Percentiles rank a stretch among this genome's conserved stretches.
Conservation (phyloP, 1,284 basidiomycete genomes). For the Cerrena zonata region DNA sequence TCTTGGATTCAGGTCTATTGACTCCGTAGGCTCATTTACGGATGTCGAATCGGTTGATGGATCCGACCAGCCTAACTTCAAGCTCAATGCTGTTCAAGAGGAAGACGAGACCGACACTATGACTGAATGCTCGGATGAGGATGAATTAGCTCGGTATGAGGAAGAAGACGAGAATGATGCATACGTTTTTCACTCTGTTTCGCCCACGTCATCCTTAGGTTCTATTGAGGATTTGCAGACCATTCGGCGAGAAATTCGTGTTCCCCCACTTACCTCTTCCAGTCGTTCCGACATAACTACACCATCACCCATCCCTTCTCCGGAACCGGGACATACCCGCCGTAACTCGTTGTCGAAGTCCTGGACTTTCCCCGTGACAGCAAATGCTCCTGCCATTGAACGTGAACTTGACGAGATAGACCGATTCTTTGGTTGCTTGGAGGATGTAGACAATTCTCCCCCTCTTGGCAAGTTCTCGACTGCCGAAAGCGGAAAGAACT, state of each 20-base stretch:
- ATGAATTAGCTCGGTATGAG: constrained; percentile 60
- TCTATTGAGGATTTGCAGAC: constrained; percentile 44
- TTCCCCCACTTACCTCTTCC: constrained; percentile 8
- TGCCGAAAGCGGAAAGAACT: constrained; percentile 50
- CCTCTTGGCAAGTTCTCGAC: constrained; percentile 30
- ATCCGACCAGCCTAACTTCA: constrained; percentile 33
- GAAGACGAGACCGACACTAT: constrained; percentile 44
- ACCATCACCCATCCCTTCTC: constrained; percentile 30
- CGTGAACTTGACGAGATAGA: constrained; percentile 46
- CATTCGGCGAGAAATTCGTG: constrained; percentile 24
- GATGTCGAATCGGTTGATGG: constrained; percentile 59
- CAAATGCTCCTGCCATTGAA: constrained; percentile 19
- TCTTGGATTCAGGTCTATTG: constrained; percentile 55
- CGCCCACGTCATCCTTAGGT: constrained; percentile 45
- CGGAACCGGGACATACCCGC: constrained; percentile 27
- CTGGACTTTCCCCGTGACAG: constrained; percentile 63
- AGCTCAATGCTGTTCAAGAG: constrained; percentile 52
- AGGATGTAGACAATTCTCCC: constrained; percentile 49
- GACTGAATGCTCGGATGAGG: constrained; percentile 35
- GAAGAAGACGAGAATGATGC: constrained; percentile 58
- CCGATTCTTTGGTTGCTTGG: constrained; percentile 69
- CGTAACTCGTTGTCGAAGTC: constrained; percentile 51
- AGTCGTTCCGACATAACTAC: constrained; percentile 26
- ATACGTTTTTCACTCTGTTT: constrained; percentile 34
- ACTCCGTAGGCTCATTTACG: constrained; percentile 55